phyloP scores from a whole-genome alignment of 495 filamentous ascomycete genomes.

The Bathelium albidoporum region DNA sequence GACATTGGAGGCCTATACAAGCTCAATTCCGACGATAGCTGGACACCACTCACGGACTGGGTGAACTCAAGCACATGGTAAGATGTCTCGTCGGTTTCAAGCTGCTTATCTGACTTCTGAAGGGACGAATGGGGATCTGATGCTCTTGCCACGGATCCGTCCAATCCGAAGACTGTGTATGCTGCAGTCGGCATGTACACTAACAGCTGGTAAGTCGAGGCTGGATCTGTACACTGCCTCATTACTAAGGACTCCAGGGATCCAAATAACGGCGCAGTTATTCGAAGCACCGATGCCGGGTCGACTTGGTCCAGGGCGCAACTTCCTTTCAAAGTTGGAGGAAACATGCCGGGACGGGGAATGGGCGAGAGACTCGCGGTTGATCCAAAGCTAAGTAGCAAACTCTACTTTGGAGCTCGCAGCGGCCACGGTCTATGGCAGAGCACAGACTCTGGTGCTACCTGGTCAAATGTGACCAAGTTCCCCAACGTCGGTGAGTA shows the following conservation, averaged over 20 bases:
- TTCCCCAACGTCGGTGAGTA: constrained; percentile 41
- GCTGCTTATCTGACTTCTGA: background rate
- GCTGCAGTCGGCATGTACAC: constrained; percentile 50
- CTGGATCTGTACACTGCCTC: background rate
- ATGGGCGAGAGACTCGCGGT: constrained; percentile 54
- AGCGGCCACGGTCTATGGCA: constrained; percentile 56
- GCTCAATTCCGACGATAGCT: constrained; percentile 43
- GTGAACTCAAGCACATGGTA: constrained; percentile 28
- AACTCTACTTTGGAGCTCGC: constrained; percentile 49
- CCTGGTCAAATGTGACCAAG: constrained; percentile 47
- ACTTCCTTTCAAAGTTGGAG: constrained; percentile 50
- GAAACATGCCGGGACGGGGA: constrained; percentile 57
- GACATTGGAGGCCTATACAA: constrained; percentile 55
- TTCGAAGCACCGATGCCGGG: constrained; percentile 41
- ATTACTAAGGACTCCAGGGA: constrained; percentile 29
- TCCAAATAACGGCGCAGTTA: constrained; percentile 44
- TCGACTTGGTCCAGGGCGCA: constrained; percentile 37
- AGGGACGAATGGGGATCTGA: constrained; percentile 48
- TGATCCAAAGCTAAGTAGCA: constrained; percentile 46
- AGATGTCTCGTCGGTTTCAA: background rate
- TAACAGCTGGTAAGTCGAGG: constrained; percentile 37
- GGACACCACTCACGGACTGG: constrained; percentile 42
- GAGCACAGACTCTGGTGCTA: constrained; percentile 44
- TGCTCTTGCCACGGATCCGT: constrained; percentile 47
- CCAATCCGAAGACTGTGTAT: constrained; percentile 45